Evolutionary conservation across 192 early-diverging fungal genomes (phyloP), one percentile per base, ranked within the genome.

Genomic region (Mortierella antarctica): DNA sequence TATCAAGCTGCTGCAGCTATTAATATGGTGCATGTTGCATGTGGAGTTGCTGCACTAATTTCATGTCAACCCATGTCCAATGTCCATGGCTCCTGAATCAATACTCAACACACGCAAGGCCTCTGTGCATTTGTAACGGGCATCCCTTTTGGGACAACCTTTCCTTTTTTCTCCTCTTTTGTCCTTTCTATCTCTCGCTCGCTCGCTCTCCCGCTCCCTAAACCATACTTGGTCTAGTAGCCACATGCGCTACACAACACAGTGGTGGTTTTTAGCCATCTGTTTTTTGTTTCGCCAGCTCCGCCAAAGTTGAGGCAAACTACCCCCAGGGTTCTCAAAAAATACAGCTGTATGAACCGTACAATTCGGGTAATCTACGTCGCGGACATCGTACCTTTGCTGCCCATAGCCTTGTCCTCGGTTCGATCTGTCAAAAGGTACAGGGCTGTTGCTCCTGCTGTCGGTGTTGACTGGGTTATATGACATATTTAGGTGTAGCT

Each of bases 371-470:
- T 12, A 2, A 41, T 21, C n/a, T 44, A 8, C 7, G 31, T 57
- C 17, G 9, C 17, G 10, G 23, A 7, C 6, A 17, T 40, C 14
- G 23, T 73, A 64, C 71, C 62, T 73, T 55, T 17, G 54, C 52
- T 73, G 71, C 15, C 41, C 47, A 48, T 59, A 54, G 31, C 57
- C 48, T 48, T 66, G 72, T 14, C 55, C 52, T 23, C 50, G 45
- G 7, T 48, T 9, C 7, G 20, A 42, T 11, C 48, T 49, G 47
- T 21, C 40, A 61, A 57, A 57, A 1, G 65, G 65, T 15, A 63
- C 65, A 49, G 73, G 73, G 53, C 73, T 75, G 31, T 68, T 75
- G 62, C 73, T 68, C 53, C 73, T 60, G 53, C 73, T 75, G 39
- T 65, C 59, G 18, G 65, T 63, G 20, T 46, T 63, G 53, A 75